Percentiles rank a stretch among this genome's conserved stretches.
Evolutionary conservation across 2,329 filamentous ascomycete species (phyloP).

Genomic region (Verticillium nonalfalfae): DNA sequence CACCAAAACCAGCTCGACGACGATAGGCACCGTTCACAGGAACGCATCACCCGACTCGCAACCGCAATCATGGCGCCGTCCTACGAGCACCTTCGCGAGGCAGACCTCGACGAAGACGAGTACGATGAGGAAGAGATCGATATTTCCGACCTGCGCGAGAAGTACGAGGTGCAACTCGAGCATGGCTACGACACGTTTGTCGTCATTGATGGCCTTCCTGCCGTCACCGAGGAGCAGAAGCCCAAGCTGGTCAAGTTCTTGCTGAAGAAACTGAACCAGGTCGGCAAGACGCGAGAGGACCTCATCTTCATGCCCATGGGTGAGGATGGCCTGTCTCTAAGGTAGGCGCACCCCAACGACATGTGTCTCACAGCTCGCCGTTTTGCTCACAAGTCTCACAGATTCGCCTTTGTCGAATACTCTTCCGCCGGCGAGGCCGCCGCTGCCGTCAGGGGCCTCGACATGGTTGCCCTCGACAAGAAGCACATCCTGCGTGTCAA

Average conservation of each 20-base stretch:
- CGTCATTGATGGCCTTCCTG: constrained; percentile 87
- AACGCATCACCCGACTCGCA: constrained; percentile 9
- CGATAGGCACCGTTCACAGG: constrained; percentile 3
- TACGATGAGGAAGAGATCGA: constrained; percentile 92
- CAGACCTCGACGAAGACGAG: constrained; percentile 79
- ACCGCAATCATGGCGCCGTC: constrained; percentile 77
- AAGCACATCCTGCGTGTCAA: constrained; percentile 94
- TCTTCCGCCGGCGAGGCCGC: constrained; percentile 83
- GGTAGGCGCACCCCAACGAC: constrained; percentile 45
- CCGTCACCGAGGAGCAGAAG: constrained; percentile 84
- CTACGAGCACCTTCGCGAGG: constrained; percentile 88
- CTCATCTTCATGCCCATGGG: constrained; percentile 90
- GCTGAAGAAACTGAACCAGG: constrained; percentile 82
- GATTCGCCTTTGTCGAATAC: constrained; percentile 97
- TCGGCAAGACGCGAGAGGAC: constrained; percentile 81
- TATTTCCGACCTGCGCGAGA: constrained; percentile 87
- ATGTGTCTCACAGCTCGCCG: background rate
- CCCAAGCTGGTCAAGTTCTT: constrained; percentile 95
- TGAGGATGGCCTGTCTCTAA: constrained; percentile 78
- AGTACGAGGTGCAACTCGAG: constrained; percentile 93
- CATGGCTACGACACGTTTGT: constrained; percentile 96
- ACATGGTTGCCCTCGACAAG: constrained; percentile 87
- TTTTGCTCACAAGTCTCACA: constrained; percentile 26
- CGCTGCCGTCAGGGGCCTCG: constrained; percentile 81
- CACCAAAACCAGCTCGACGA: constrained; percentile 3